Evolutionary conservation across 2,329 filamentous ascomycete genomes (phyloP).

Genomic region (Knoxdaviesia proteae): DNA sequence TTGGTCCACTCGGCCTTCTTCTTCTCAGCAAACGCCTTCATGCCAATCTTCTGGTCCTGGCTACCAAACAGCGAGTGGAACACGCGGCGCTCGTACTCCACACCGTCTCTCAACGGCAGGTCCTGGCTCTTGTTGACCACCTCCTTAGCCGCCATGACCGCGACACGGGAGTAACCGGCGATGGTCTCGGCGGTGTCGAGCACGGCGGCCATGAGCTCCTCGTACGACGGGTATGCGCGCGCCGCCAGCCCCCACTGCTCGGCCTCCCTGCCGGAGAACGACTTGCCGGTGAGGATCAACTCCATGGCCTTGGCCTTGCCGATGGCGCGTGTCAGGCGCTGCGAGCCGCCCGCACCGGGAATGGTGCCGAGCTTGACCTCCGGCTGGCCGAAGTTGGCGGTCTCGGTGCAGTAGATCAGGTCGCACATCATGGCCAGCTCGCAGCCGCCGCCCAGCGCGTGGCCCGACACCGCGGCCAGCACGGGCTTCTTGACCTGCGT

Average conservation of each 20-base stretch:
- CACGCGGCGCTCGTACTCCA: constrained; percentile 82
- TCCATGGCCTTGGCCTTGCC: constrained; percentile 84
- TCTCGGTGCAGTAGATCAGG: constrained; percentile 72
- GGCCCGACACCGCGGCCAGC: constrained; percentile 83
- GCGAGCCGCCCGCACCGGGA: constrained; percentile 78
- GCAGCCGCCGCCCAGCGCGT: constrained; percentile 86
- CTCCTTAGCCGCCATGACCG: constrained; percentile 80
- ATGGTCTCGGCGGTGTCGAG: constrained; percentile 76
- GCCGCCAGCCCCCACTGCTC: constrained; percentile 82
- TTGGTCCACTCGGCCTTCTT: constrained; percentile 80
- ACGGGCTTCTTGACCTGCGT: constrained; percentile 79
- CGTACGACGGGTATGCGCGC: constrained; percentile 56
- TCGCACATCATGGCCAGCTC: constrained; percentile 97
- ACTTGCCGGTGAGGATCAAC: constrained; percentile 67
- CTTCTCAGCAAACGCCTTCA: constrained; percentile 93
- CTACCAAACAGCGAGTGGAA: constrained; percentile 91
- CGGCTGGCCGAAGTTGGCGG: constrained; percentile 84
- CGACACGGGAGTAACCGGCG: constrained; percentile 68
- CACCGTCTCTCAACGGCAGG: constrained; percentile 63
- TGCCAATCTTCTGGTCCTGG: constrained; percentile 89
- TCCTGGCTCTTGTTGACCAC: constrained; percentile 99
- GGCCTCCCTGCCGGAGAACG: constrained; percentile 66
- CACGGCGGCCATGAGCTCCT: constrained; percentile 63
- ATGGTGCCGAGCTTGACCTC: constrained; percentile 92
- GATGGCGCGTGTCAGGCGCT: constrained; percentile 64